Percentiles rank a stretch among this genome's conserved stretches.
These are phyloP conservation scores for Hypoxylon sp. DNA, from an alignment of 2,329 filamentous ascomycete species.

Conservation along the genomic window DNA sequence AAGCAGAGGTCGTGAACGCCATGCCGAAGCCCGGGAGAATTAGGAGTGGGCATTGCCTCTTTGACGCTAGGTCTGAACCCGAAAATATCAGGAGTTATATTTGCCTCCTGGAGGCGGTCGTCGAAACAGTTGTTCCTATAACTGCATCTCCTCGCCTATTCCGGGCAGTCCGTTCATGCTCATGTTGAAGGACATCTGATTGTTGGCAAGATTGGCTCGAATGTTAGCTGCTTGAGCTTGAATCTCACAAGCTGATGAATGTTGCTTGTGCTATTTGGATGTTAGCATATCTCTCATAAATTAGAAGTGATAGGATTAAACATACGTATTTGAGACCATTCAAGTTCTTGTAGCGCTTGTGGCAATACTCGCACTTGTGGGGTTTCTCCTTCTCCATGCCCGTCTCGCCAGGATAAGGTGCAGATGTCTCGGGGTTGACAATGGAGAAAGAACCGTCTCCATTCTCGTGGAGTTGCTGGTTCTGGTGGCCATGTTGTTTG, in stretches of 20 bases:
- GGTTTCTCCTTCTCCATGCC: constrained; percentile 99
- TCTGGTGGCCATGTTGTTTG: constrained; percentile 92
- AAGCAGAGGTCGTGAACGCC: constrained; percentile 22
- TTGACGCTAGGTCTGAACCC: background rate
- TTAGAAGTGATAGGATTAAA: constrained; percentile 32
- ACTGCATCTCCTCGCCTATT: constrained; percentile 68
- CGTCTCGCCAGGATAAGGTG: constrained; percentile 93
- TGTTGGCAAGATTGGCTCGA: constrained; percentile 54
- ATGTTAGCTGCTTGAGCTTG: constrained; percentile 73
- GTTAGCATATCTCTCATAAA: constrained; percentile 53
- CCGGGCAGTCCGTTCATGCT: constrained; percentile 64
- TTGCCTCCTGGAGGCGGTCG: background rate
- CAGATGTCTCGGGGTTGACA: constrained; percentile 93
- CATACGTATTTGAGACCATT: constrained; percentile 96
- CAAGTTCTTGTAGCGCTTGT: constrained; percentile 98
- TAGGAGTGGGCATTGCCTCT: constrained; percentile 5
- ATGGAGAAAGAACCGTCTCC: constrained; percentile 98
- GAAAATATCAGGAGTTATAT: background rate
- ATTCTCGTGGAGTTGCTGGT: constrained; percentile 96
- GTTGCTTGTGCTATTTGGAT: constrained; percentile 74
- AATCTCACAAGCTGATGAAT: constrained; percentile 91
- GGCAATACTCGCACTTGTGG: constrained; percentile 96
- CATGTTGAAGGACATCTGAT: constrained; percentile 53
- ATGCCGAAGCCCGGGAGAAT: constrained; percentile 22
- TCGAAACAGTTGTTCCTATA: constrained; percentile 44